A percentile compares a stretch with the other conserved stretches of the same genome.
These are phyloP conservation scores for Yarrowia sp. DNA, from an alignment of 805 yeast species.

Conservation along the genomic window DNA sequence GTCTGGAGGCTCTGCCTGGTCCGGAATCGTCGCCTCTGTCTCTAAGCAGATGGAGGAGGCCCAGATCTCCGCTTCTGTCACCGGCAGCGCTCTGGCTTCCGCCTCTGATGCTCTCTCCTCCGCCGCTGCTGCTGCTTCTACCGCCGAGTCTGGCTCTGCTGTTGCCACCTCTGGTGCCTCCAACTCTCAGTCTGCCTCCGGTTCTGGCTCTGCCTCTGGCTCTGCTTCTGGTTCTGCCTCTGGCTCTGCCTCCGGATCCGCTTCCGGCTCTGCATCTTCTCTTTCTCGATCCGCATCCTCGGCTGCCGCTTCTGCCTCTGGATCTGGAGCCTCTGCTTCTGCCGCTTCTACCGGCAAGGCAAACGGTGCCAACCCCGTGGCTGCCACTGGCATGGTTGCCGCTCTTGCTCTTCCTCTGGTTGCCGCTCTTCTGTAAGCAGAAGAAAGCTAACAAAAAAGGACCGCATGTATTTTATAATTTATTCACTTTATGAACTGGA, in stretches of 20 bases:
- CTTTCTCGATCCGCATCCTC: conserved; percentile 13
- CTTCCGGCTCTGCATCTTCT: conserved; percentile 16
- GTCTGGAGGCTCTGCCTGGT: conserved; percentile 25
- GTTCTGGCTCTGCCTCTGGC: background rate
- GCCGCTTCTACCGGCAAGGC: background rate
- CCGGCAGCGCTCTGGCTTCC: conserved; percentile 14
- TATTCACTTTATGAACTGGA: background rate
- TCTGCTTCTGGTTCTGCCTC: background rate
- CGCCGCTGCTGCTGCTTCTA: conserved; percentile 22
- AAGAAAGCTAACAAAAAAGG: background rate
- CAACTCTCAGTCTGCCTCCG: conserved; percentile 19
- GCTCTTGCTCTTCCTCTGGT: conserved; percentile 38
- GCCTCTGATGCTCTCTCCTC: conserved; percentile 25
- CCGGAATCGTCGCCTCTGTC: conserved; percentile 24
- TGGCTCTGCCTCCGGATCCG: conserved; percentile 4
- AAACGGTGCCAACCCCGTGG: conserved; percentile 21
- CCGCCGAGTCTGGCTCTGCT: conserved; percentile 33
- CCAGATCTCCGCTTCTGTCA: conserved; percentile 18
- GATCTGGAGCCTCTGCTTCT: conserved; percentile 1
- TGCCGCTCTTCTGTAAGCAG: conserved; percentile 35
- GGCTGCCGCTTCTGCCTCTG: conserved; percentile 25
- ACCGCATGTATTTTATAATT: conserved; percentile 19
- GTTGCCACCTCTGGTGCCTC: conserved; percentile 18
- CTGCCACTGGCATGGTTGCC: conserved; percentile 28
- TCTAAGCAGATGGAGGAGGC: conserved; percentile 29